Conservation (phyloP, 176 grass and related monocot genomes). For the Chloris gayana region DNA sequence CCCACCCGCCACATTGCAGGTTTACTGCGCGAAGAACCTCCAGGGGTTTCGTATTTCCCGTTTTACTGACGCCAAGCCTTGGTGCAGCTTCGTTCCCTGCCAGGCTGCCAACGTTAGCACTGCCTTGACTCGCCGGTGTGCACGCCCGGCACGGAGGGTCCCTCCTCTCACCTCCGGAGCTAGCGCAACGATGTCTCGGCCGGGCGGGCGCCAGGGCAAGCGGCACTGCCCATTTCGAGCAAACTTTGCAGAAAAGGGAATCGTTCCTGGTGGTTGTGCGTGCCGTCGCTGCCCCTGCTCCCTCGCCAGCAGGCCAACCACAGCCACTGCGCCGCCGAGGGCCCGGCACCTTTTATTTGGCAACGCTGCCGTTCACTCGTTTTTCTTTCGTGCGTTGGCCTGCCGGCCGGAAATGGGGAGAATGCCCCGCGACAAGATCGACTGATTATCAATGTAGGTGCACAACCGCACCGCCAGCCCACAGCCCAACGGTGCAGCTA, state of each 20-base stretch:
- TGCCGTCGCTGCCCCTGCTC: not conserved
- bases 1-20: no score
- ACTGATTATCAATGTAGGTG: not conserved
- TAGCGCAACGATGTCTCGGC: not conserved
- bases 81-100: no score
- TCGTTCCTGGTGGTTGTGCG: conserved; percentile 2
- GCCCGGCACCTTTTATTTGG: conserved; percentile 29
- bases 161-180: no score
- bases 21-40: no score
- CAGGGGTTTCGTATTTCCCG: no score
- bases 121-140: not conserved
- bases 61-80: no score
- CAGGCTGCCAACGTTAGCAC: not conserved
- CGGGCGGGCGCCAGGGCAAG: not conserved
- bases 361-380: not conserved
- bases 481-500: not conserved
- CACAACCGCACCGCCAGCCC: not conserved
- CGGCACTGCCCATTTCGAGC: not conserved
- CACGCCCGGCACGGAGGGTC: not conserved
- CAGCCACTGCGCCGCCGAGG: not conserved
- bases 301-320: conserved; percentile 14
- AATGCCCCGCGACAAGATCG: not conserved
- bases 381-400: not conserved
- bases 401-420: not conserved
- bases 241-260: not conserved